Evolutionary conservation across 2,329 filamentous ascomycete species (phyloP).

Genomic region (Cordyceps fumosorosea): DNA sequence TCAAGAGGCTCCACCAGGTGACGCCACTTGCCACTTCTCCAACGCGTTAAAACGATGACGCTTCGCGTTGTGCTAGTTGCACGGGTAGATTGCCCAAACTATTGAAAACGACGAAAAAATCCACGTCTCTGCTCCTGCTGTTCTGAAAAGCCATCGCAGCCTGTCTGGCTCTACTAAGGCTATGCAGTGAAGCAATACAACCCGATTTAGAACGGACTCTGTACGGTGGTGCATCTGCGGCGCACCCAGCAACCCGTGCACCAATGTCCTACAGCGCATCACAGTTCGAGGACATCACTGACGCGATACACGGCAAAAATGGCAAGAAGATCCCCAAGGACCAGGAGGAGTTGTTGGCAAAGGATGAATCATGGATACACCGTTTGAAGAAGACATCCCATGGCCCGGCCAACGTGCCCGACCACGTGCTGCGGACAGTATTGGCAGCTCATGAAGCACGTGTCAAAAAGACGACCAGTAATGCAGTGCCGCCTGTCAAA

Average conservation of each 20-base stretch:
- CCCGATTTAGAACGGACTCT: neutral
- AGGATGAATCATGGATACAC: constrained; percentile 30
- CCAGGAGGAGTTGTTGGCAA: constrained; percentile 32
- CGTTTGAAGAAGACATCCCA: constrained; percentile 20
- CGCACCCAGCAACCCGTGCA: neutral
- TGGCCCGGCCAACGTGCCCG: constrained; percentile 28
- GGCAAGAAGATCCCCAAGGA: constrained; percentile 30
- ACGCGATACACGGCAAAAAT: constrained; percentile 22
- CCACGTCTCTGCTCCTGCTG: neutral
- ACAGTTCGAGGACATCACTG: constrained; percentile 16
- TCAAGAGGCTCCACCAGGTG: constrained; percentile 7
- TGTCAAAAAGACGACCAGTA: neutral
- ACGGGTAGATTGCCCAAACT: neutral
- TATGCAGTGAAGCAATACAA: neutral
- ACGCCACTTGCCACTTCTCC: constrained; percentile 8
- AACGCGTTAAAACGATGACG: constrained; percentile 4
- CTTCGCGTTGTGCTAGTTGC: neutral
- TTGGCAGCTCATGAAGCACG: constrained; percentile 15
- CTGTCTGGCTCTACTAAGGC: neutral
- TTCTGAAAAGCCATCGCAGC: neutral
- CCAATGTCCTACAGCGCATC: constrained; percentile 11
- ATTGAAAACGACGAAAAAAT: neutral
- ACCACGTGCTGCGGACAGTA: constrained; percentile 27
- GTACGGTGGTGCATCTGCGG: neutral
- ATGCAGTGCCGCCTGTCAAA: neutral